These are phyloP conservation scores for Helianthus tuberosus DNA, from an alignment of 129 eudicot species.

Conservation along the genomic window DNA sequence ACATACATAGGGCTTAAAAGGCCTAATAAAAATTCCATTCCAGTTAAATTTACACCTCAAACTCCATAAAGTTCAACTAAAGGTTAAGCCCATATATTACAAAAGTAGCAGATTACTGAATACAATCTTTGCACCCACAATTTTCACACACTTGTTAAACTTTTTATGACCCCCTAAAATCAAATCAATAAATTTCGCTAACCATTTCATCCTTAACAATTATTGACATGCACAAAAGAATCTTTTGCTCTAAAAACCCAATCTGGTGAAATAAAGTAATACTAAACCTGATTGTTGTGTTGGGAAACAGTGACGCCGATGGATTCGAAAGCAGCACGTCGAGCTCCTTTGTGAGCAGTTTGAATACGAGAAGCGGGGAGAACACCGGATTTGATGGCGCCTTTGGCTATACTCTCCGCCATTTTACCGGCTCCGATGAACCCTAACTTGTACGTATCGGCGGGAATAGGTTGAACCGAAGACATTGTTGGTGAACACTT, in stretches of 20 bases:
- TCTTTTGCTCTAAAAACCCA: too few species aligned
- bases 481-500: conserved; percentile 13
- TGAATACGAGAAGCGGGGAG: conserved; percentile 78
- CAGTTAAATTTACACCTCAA: background rate
- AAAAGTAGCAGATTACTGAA: background rate
- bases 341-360: conserved; percentile 70
- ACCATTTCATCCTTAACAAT: too few species aligned
- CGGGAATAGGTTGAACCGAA: conserved; percentile 47
- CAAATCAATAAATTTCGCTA: too few species aligned
- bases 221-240: too few species aligned
- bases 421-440: conserved; percentile 97
- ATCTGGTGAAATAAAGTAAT: background rate
- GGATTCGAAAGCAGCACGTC: conserved; percentile 64
- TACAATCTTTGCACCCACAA: background rate
- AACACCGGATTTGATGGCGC: conserved; percentile 71
- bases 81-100: background rate
- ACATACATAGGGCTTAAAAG: background rate
- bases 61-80: background rate
- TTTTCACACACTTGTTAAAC: background rate
- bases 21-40: background rate
- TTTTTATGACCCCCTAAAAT: too few species aligned
- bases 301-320: conserved; percentile 69
- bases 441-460: conserved; percentile 77
- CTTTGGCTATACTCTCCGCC: conserved; percentile 97
- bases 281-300: conserved; percentile 60